Base-by-base conservation (phyloP, 208 protist species). In the Leishmania braziliensis region DNA sequence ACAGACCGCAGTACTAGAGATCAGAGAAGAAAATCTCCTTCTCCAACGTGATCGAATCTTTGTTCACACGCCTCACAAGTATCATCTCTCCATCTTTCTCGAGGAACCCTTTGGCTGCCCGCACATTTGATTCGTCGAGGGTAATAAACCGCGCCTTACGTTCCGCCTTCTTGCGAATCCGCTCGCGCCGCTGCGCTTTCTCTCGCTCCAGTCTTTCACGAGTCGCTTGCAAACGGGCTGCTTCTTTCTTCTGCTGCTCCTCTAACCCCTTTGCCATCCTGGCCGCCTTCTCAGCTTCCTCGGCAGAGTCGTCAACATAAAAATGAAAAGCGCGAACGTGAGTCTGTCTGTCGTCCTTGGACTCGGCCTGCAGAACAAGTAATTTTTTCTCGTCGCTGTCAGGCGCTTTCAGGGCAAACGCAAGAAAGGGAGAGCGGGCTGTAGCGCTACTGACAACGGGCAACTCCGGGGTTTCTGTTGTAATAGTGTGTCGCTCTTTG, bases 61-160 rank as follows among this genome's bases (percentile, higher is more conserved):
- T 79, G 10, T 81, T 36, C n/a, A 94, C 91, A 26, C 89, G 86
- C 46, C 94, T 87, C 43, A 97, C 86, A 75, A 97, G 84, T 84
- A 97, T 89, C 80, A 94, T 88, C 48, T 95, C 92, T 50, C 90
- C 91, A 83, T 95, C 91, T 36, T 84, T 74, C 14, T 85, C 50
- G 18, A 82, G 50, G 66, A 81, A 86, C 63, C 84, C 62, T 63
- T 71, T 81, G 18, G 92, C 94, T 26, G 71, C n/a, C 14, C 79
- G 65, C 36, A 95, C 84, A 79, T 93, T 87, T 1, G 77, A 79
- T 43, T 74, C 76, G 75, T 97, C 94, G 14, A 63, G 77, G 39
- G 76, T 69, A 16, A 84, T 33, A 79, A 96, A 97, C 56, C 65
- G 54, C 50, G 54, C 48, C 60, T 79, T 79, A 54, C 88, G 87